Percentiles rank a stretch among this genome's conserved stretches.
These are phyloP conservation scores for Solanum hybrid DNA, from an alignment of 305 asterid species.

Conservation along the genomic window DNA sequence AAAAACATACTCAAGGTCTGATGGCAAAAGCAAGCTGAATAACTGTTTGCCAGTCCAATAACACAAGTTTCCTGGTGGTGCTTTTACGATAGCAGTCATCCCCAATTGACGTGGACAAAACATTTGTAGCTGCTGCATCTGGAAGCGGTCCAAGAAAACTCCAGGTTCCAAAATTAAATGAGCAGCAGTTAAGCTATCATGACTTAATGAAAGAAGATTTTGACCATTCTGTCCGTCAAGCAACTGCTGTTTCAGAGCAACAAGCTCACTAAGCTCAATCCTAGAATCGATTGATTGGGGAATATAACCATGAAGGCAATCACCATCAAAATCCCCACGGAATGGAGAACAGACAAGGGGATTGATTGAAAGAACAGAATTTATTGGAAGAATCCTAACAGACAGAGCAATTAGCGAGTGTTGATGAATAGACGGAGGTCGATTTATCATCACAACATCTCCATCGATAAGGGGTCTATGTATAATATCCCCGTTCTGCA, in stretches of 20 bases:
- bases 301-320: slow-evolving; percentile 88
- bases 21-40: slow-evolving; percentile 64
- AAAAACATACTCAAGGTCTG: slow-evolving; percentile 37
- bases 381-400: slow-evolving; percentile 60
- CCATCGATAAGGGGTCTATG: slow-evolving; percentile 75
- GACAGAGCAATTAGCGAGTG: slow-evolving; percentile 77
- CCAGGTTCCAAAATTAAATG: slow-evolving; percentile 60
- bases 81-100: slow-evolving; percentile 41
- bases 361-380: slow-evolving; percentile 58
- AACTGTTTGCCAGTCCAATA: slow-evolving; percentile 89
- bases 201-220: slow-evolving; percentile 70
- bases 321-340: slow-evolving; percentile 97
- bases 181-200: slow-evolving; percentile 91
- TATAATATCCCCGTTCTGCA: slow-evolving; percentile 59
- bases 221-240: slow-evolving; percentile 72
- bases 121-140: slow-evolving; percentile 94
- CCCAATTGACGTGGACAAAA: slow-evolving; percentile 34
- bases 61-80: slow-evolving; percentile 15
- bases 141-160: slow-evolving; percentile 41
- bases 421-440: slow-evolving; percentile 97
- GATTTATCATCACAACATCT: slow-evolving; percentile 67
- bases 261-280: slow-evolving; percentile 81
- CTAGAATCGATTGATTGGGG: slow-evolving; percentile 69
- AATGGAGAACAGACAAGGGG: slow-evolving; percentile 84
- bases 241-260: slow-evolving; percentile 55